These are phyloP conservation scores for Dryas drummondii DNA, from an alignment of 306 rosid genomes.

Conservation along the genomic window DNA sequence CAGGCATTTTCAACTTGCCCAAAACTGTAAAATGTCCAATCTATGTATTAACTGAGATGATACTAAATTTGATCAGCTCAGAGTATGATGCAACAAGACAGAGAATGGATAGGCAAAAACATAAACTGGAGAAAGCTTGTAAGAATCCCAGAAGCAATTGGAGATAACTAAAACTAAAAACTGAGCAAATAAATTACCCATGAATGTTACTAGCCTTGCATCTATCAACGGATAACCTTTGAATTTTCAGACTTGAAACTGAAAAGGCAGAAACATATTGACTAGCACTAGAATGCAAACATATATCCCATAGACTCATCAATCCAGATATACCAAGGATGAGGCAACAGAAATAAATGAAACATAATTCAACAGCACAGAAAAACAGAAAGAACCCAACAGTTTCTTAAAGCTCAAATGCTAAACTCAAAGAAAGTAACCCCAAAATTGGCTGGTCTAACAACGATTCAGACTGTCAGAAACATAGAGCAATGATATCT, in stretches of 20 bases:
- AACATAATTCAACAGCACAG: neutral
- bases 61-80: neutral
- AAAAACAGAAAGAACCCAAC: neutral
- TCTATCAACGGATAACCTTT: conserved; percentile 5
- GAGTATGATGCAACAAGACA: neutral
- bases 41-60: conserved; percentile 14
- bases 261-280: neutral
- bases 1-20: conserved; percentile 66
- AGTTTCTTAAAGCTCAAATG: neutral
- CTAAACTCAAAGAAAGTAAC: neutral
- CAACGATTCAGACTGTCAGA: neutral
- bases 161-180: neutral
- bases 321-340: neutral
- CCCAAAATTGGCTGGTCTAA: neutral
- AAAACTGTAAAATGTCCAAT: conserved; percentile 46
- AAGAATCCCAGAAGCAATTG: neutral
- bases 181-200: conserved; percentile 5
- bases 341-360: neutral
- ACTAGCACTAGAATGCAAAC: neutral
- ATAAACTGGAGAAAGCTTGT: neutral
- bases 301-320: neutral
- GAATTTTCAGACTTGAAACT: conserved; percentile 9
- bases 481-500: neutral
- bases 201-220: conserved; percentile 11
- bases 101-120: neutral